Evolutionary conservation across 2,329 filamentous ascomycete genomes (phyloP).

Genomic region (Diaporthe ampelina): DNA sequence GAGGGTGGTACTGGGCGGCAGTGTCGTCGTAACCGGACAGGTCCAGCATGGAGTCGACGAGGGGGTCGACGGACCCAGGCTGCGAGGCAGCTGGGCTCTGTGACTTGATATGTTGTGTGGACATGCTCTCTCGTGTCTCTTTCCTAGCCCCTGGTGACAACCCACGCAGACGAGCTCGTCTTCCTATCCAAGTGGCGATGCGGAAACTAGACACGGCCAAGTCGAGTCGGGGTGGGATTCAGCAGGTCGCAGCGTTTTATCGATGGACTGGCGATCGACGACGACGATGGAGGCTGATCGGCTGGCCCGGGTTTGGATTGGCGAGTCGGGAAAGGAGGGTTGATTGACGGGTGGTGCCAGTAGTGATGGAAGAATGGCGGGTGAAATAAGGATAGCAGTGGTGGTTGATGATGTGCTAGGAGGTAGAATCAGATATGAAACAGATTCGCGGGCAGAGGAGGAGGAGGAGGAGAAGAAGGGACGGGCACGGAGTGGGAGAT

Average conservation of each 20-base stretch:
- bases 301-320: neutral
- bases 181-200: neutral
- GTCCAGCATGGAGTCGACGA: constrained; percentile 72
- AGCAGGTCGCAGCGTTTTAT: neutral
- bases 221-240: neutral
- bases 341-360: neutral
- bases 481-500: constrained; percentile 5
- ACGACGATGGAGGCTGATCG: neutral
- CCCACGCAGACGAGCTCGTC: constrained; percentile 6
- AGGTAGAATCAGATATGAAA: constrained; percentile 6
- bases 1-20: constrained; percentile 46
- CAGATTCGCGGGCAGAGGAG: neutral
- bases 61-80: constrained; percentile 61
- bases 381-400: neutral
- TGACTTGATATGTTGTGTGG: constrained; percentile 45
- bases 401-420: neutral
- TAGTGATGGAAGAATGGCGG: neutral
- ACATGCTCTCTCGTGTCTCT: constrained; percentile 42
- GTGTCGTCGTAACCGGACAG: constrained; percentile 74
- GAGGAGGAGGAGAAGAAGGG: neutral
- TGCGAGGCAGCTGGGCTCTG: constrained; percentile 47
- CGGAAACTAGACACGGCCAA: neutral
- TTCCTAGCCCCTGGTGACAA: neutral
- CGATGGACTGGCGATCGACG: neutral
- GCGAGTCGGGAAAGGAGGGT: neutral